A percentile compares a stretch with the other conserved stretches of the same genome.
Conservation (phyloP, 2,329 filamentous ascomycete genomes). For the Dothistroma pini region DNA sequence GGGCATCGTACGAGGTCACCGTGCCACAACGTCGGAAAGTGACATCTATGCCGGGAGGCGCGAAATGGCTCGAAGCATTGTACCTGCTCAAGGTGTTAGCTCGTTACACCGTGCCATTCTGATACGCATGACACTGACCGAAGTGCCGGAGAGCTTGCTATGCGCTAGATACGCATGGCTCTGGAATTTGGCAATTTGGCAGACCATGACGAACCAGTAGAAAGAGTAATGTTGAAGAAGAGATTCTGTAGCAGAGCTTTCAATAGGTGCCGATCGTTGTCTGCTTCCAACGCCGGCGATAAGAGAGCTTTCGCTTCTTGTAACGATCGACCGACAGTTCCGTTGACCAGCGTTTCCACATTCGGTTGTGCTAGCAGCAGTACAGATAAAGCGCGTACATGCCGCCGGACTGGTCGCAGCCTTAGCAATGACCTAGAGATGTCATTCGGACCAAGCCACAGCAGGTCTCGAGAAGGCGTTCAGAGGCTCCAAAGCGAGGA, state of each 20-base stretch:
- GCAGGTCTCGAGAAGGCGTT: no score
- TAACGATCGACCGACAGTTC: neutral
- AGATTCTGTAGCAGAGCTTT: slow-evolving; percentile 11
- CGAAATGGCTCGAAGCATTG: slow-evolving; percentile 7
- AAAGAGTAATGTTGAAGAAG: slow-evolving; percentile 21
- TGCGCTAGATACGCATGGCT: neutral
- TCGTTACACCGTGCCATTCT: neutral
- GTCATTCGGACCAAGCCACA: neutral
- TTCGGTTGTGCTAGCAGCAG: neutral
- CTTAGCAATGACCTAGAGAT: neutral
- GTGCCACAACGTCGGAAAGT: slow-evolving; percentile 13
- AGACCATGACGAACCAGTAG: neutral
- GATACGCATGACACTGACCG: neutral
- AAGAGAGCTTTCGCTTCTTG: neutral
- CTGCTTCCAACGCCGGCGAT: no score
- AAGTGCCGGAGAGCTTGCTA: slow-evolving; percentile 14
- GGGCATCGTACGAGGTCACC: slow-evolving; percentile 16
- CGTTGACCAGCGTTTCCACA: neutral
- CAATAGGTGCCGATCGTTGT: neutral
- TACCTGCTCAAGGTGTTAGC: slow-evolving; percentile 2
- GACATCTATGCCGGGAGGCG: slow-evolving; percentile 8
- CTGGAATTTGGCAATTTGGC: no score
- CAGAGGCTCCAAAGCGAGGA: no score
- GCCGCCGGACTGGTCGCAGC: neutral
- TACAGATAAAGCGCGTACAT: neutral